Evolutionary conservation across 495 filamentous ascomycete genomes (phyloP).

Genomic region (Aspergillus diversus): DNA sequence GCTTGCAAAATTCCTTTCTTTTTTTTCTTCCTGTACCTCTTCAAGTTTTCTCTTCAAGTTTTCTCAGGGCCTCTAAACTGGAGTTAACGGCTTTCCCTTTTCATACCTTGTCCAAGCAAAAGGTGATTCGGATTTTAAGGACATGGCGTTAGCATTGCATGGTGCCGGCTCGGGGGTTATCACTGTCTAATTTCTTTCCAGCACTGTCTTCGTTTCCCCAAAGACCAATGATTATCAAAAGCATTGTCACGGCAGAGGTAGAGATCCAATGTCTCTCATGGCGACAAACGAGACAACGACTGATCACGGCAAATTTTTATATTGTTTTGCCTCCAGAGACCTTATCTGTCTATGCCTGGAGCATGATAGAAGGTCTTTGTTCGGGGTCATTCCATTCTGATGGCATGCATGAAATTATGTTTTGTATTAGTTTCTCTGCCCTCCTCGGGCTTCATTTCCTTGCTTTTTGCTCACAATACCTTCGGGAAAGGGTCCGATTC

Average conservation of each 20-base stretch:
- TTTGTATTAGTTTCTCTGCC: constrained; percentile 15
- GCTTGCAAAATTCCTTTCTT: constrained; percentile 2
- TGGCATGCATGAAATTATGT: constrained; percentile 30
- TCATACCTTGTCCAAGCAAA: constrained; percentile 24
- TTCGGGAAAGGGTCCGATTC: constrained; percentile 33
- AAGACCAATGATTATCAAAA: constrained; percentile 22
- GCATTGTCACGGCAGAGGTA: constrained; percentile 19
- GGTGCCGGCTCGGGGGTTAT: constrained; percentile 22
- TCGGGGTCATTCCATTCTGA: constrained; percentile 21
- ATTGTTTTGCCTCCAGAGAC: background rate
- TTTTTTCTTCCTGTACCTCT: constrained; percentile 1
- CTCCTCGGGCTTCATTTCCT: constrained; percentile 29
- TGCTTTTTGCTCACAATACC: constrained; percentile 50
- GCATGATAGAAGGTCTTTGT: constrained; percentile 29
- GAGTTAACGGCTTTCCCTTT: constrained; percentile 27
- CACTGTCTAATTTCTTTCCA: constrained; percentile 15
- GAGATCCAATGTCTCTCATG: constrained; percentile 17
- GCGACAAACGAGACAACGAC: constrained; percentile 23
- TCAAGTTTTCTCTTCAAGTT: constrained; percentile 12
- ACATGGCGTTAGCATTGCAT: constrained; percentile 29
- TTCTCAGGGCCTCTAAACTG: constrained; percentile 12
- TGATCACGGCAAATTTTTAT: constrained; percentile 25
- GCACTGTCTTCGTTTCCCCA: constrained; percentile 15
- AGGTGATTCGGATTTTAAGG: constrained; percentile 6
- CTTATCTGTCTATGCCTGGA: constrained; percentile 35